Base-by-base conservation (phyloP, 1,284 basidiomycete species). In the Hymenochaete sp. region DNA sequence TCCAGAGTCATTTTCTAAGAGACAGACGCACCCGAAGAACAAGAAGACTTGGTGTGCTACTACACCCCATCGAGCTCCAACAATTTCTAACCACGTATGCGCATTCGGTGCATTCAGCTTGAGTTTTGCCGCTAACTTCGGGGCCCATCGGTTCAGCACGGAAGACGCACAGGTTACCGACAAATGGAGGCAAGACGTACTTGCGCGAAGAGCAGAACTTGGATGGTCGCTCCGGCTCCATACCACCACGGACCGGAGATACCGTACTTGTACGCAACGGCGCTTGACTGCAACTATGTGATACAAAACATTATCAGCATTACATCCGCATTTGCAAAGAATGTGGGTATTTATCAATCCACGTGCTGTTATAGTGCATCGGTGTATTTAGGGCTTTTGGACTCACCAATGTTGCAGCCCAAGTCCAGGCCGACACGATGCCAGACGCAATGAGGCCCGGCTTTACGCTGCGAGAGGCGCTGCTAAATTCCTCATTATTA, bases 371-470 rank as follows among this genome's bases (percentile, higher is more conserved):
- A 9, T 4, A 4, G 19, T 3, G n/a, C 11, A 40, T 14, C 47
- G 21, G 48, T n/a, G 29, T 25, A 33, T 37, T 38, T 35, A 31
- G 32, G 21, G 13, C 24, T 13, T 33, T 40, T 8, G 33, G 14
- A 47, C 74, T 45, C 51, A 80, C 79, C 49, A 84, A 61, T 1
- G 80, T 83, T 11, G 82, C 83, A 2, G 82, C 82, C 82, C 82
- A 91, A 14, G 89, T 91, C 82, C 82, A 86, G 8, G 84, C 81
- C 16, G 79, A 82, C 14, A 93, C 88, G 51, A 95, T 92, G 5
- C 90, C 91, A 8, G 87, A 78, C 0, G 91, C 92, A 48, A 95
- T 92, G 33, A 96, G 69, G 5, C 90, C 92, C 2, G 92, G 89
- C 55, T 92, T 92, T 40, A 92, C 75, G 49, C 79, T 84, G 26